Evolutionary conservation across 768 basidiomycete genomes (phyloP), one percentile per base, ranked within the genome.

Genomic region (Leccinum aurantiacum): DNA sequence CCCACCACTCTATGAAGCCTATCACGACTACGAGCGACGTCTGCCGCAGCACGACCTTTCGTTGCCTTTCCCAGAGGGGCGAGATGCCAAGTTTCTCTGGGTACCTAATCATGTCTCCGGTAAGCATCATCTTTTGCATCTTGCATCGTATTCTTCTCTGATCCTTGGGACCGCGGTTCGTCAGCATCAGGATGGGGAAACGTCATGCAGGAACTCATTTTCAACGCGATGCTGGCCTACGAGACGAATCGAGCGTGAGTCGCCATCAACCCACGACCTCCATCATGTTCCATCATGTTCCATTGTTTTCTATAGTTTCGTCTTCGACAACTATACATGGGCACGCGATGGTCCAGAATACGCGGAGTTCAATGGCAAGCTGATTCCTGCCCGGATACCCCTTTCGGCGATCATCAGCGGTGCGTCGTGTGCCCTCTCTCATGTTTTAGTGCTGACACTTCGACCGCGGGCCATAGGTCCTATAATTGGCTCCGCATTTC

Each of bases 271-370:
- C 24, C 8, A 64, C 13, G 2, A 0, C 11, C 24, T 22, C 22
- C 22, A 22, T 22, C 22, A 22, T 22, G 22, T 22, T 22, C 22
- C 17, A 11, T 25, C 17, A 29, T 11, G 19, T 11, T 17, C 25
- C 24, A 49, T 25, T 24, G 6, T 25, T n/a, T 29, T 24, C 0
- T 53, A 4, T 56, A 84, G 82, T 3, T 81, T 81, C 46, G 86
- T 86, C 9, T 85, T 84, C 64, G 77, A 85, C 57, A 81, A 87
- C 53, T 85, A 83, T 62, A 82, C 83, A 0, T 87, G 85, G 86
- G 70, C 77, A 2, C 71, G 69, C 4, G 73, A 78, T 11, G 72
- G 74, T 0, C 71, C 72, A 9, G 78, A 80, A 8, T 83, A 82
- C 53, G 74, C 77, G 1, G 71, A 74, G 1, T 87, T 66, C 67